Base-by-base conservation (phyloP, 2,329 filamentous ascomycete genomes). In the Microsporum ferrugineum region DNA sequence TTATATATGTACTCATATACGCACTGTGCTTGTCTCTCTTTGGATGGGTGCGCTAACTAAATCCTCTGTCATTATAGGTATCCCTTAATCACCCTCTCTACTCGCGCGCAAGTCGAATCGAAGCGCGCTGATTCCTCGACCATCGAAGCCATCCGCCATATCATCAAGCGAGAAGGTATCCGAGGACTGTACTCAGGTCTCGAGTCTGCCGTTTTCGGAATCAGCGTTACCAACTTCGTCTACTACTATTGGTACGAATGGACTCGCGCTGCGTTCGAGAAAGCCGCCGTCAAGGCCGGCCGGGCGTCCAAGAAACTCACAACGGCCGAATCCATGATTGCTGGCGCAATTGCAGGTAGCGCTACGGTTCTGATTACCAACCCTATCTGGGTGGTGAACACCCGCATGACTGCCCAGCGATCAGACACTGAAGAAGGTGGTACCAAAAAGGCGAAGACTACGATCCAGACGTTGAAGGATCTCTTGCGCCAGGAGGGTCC, bases 181-280 rank as follows among this genome's bases (percentile, higher is more conserved):
- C 79, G 84, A 1, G 94, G 94, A 36, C 84, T 99, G 39, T 99
- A 97, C 73, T 86, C 94, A 5, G 94, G 94, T 47, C 84, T 99
- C 63, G 90, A 95, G 75, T 95, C 89, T 64, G 94, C 94, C 58
- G 81, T 99, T 53, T 96, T 99, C 75, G 94, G 94, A 73, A 97
- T 99, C 79, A 94, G 88, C 75, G 87, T 99, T 68, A 99, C 94
- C 69, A 99, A 99, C 80, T 99, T 99, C 73, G 92, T 99, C 56
- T 99, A 99, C 82, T 99, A 99, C 79, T 99, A 97, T 81, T 99
- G 84, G 92, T 99, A 97, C 77, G 94, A 99, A 79, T 99, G 90
- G 89, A 94, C 91, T 65, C 86, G 91, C 62, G 82, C 87, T 58
- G 88, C 88, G 72, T 96, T 97, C 78, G 90, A 79, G 66, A 78